Conservation (phyloP, 345 rosid genomes). For the Odontarrhena argentea region DNA sequence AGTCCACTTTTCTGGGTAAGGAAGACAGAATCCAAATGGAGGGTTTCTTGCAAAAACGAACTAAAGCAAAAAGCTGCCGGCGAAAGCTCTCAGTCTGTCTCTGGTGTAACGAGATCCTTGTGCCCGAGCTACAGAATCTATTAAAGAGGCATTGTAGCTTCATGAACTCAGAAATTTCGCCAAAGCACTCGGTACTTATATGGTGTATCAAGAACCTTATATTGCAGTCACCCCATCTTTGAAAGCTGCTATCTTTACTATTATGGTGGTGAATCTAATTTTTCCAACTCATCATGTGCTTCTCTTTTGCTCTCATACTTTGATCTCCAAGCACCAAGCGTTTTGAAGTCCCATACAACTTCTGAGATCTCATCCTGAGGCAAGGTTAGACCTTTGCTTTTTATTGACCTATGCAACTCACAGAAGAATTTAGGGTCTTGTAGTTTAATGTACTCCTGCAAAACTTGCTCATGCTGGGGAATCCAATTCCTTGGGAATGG, state of each 20-base stretch:
- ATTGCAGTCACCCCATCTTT: conserved; percentile 6
- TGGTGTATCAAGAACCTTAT: conserved; percentile 24
- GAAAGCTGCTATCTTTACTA: background rate
- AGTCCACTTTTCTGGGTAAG: conserved; percentile 13
- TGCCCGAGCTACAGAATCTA: background rate
- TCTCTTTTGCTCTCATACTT: conserved; percentile 42
- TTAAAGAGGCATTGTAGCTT: background rate
- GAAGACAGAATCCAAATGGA: conserved; percentile 8
- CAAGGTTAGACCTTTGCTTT: conserved; percentile 56
- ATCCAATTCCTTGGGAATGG: conserved; percentile 90
- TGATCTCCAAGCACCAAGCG: conserved; percentile 68
- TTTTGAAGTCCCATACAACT: conserved; percentile 87
- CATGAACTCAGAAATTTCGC: background rate
- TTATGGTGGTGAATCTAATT: conserved; percentile 31
- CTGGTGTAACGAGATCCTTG: conserved; percentile 24
- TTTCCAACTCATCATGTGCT: conserved; percentile 37
- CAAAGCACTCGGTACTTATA: conserved; percentile 8
- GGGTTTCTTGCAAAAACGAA: background rate
- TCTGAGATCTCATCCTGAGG: conserved; percentile 93
- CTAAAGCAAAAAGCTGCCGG: conserved; percentile 4
- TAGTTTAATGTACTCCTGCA: conserved; percentile 75
- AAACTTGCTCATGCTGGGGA: conserved; percentile 78
- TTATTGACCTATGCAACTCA: conserved; percentile 66
- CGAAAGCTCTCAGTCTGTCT: conserved; percentile 11
- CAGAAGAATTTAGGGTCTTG: conserved; percentile 87